Base-by-base conservation (phyloP, 345 rosid genomes). In the Lagerstroemia speciosa region DNA sequence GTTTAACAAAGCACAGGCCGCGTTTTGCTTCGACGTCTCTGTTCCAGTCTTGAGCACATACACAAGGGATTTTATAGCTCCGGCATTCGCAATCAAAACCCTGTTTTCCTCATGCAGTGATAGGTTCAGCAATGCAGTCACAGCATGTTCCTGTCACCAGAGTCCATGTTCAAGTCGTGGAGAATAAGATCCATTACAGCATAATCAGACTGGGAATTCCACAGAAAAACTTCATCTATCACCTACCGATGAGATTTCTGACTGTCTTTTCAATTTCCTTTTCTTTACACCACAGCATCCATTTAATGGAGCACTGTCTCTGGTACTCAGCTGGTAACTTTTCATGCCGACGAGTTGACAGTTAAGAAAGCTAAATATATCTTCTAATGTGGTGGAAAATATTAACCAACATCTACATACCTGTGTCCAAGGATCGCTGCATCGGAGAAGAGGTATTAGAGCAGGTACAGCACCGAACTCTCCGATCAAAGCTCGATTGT, bases 381-480 rank as follows among this genome's bases (percentile, higher is more conserved):
- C 2, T 30, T 6, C 0, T 38, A 37, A 77, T 85, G 71, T 87
- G 85, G 19, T 87, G 86, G 8, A 93, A 89, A 32, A 11, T 52
- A 20, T 11, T 20, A n/a, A n/a, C n/a, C n/a, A n/a, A n/a, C n/a
- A n/a, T n/a, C n/a, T 37, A 8, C 30, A 8, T 24, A 65, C 67
- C 67, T 94, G 99, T 10, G 95, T 88, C 95, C 87, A 83, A 0
- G 98, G 93, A 76, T 94, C 98, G 72, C 78, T 85, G 70, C 89
- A 87, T 17, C 89, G 86, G 7, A 94, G 90, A 33, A 94, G 91
- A 12, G 97, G 95, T 17, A 89, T 76, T 29, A 94, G 72, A 65
- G 89, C 89, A 58, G 95, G 96, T 48, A 94, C 77, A 33, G 97
- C 97, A 22, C 99, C 99, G 36, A 96, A 91, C 79, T 91, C 99